Evolutionary conservation across 352 stramenopile species (phyloP), one percentile per base, ranked within the genome.

Genomic region (Saprolegnia diclina): DNA sequence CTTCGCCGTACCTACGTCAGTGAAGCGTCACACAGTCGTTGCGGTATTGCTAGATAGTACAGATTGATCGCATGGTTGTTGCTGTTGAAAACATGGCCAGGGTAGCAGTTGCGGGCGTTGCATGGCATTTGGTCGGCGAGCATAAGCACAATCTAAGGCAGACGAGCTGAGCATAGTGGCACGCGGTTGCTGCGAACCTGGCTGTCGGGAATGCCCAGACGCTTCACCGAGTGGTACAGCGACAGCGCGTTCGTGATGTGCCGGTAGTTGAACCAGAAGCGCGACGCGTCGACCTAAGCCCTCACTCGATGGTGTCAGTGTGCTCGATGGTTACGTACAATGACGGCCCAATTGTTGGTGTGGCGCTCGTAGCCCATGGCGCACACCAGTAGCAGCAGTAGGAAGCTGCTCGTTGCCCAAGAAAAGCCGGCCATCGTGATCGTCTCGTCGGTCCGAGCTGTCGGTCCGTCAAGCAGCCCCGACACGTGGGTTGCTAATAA

Each of bases 191-290:
- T 46, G 45, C 67, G 1, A 50, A 92, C 87, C 76, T 98, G 94
- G 55, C 91, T 96, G 71, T 99, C 94, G 0, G 91, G 89, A 57
- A 98, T 95, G 3, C 94, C 94, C 9, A 97, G 82, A 22, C 86
- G 76, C 76, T 97, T 97, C 13, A 98, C 84, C 9, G 94, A 90
- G 73, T 97, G 82, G 65, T 98, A 98, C 29, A 99, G 82, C 46
- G 89, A 96, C 42, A 98, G 78, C 54, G 91, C 91, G 78, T 99
- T 98, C 19, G 92, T 91, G 18, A 95, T 90, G 72, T 99, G 96
- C 42, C 96, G 89, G 78, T 99, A 99, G 77, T 99, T 99, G 79
- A 96, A 98, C 88, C 89, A 99, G 77, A 98, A 99, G 79, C 92
- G 87, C 77, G 92, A 98, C 35, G 93, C 97, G 37, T 95, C 91